Evolutionary conservation across 495 filamentous ascomycete species (phyloP), one percentile per base, ranked within the genome.

Genomic region (Aspergillus taichungensis): DNA sequence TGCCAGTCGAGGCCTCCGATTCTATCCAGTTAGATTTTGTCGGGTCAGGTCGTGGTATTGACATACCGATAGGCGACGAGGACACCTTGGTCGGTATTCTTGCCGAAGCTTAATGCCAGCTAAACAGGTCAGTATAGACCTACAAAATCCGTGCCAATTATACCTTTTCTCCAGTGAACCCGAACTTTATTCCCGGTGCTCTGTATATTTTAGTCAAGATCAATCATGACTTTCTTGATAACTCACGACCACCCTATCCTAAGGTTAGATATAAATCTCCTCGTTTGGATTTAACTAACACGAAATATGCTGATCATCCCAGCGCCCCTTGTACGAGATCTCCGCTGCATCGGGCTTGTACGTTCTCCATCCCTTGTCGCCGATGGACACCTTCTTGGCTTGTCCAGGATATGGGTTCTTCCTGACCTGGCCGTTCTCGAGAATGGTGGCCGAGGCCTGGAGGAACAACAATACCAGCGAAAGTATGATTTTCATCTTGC

Each of bases 301-400:
- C 2, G 79, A 83, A 39, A 81, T 72, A 49, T 79, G 69, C 42
- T 79, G 69, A 13, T 74, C 77, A 62, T 85, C 80, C 82, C 81
- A 85, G 35, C 81, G 69, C 3, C 82, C 82, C 53, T 83, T 81
- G 64, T 83, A 85, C 0, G 78, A 77, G 12, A 85, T 66, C 52
- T 85, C 78, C 3, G 67, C 54, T 0, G 75, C 71, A 57, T 78
- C 68, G 1, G 77, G 67, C 5, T 61, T 61, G 51, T 83, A 85
- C 2, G 62, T 77, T 18, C 46, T 67, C 72, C 72, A 74, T 24
- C 18, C 18, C 14, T 51, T 56, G 36, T 51, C 49, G 32, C 62
- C 57, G 29, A 66, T 34, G 3, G 46, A 45, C 13, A 69, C 47
- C 5, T 47, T 27, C 5, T 45, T 41, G 2, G 49, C 49, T 39